These are phyloP conservation scores for Pinus tabuliformis DNA, from an alignment of 75 land plant genomes.

Conservation along the genomic window DNA sequence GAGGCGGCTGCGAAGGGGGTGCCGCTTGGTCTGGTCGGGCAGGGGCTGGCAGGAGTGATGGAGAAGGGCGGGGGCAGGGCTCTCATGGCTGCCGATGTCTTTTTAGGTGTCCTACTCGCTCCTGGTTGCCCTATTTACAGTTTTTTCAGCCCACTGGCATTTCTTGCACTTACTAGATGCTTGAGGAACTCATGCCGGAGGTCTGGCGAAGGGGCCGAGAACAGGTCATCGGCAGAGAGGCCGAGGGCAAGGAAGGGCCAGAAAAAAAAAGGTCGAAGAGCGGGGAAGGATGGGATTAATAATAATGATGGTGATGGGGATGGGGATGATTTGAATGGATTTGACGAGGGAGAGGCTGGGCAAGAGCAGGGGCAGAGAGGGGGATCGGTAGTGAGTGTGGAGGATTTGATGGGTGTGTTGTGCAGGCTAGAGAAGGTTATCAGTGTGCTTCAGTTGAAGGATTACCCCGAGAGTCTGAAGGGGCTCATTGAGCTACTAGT, in stretches of 20 bases:
- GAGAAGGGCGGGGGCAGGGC: conserved; percentile 26
- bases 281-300: neutral
- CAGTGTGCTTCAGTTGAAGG: conserved; percentile 41
- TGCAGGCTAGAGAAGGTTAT: conserved; percentile 31
- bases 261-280: conserved; percentile 6
- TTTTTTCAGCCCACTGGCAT: conserved; percentile 57
- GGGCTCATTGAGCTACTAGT: conserved; percentile 52
- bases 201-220: neutral
- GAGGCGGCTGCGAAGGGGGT: neutral
- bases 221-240: neutral
- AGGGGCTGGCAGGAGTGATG: conserved; percentile 36
- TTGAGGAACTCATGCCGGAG: conserved; percentile 34
- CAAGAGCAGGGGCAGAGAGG: conserved; percentile 4
- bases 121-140: conserved; percentile 62
- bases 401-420: conserved; percentile 26
- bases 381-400: conserved; percentile 5
- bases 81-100: conserved; percentile 40
- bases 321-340: neutral
- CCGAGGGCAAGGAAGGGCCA: conserved; percentile 4
- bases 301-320: neutral
- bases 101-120: conserved; percentile 44
- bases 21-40: neutral
- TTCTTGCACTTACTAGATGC: conserved; percentile 50
- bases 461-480: conserved; percentile 63
- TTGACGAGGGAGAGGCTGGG: neutral